Evolutionary conservation across 495 filamentous ascomycete species (phyloP), one percentile per base, ranked within the genome.

Genomic region (Neurospora sublineolata): DNA sequence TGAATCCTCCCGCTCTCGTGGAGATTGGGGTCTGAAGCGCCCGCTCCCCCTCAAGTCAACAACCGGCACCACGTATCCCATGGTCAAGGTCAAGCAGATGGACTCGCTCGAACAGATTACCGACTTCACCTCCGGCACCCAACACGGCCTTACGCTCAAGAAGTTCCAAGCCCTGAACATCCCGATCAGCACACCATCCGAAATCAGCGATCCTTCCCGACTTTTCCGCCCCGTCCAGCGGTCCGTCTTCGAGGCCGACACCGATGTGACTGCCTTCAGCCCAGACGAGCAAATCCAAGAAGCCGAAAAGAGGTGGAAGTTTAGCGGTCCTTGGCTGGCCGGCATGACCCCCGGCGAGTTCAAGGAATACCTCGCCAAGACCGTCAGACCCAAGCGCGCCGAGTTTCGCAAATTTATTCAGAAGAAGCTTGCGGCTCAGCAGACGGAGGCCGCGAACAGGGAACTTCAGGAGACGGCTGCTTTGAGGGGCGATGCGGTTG

Each of bases 21-120:
- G 95, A 27, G 95, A 98, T 77, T 99, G 95, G 96, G 95, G 95
- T 33, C 83, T 98, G 74, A 99, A 99, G 81, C 85, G 96, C 42
- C 85, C 92, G 10, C 82, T 98, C 1, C 95, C 95, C 3, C 79
- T 89, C 10, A 88, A 88, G 76, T 88, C 90, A 8, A 97, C 92
- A 1, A 89, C 87, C 0, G 89, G 86, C 71, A 88, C 91, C 10
- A 87, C 87, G 3, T 89, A 87, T 38, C 91, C 94, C 2, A 84
- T 90, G 27, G 84, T 97, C 42, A 86, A 91, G 41, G 83, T 97
- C 70, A 84, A 81, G 71, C 86, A 89, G 39, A 84, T 96, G 70
- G 95, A 99, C 83, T 94, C 93, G 8, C 87, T 89, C 72, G 94
- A 97, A 82, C 92, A 97, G 77, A 88, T 97, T 79, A 97, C 93